These are phyloP conservation scores for Zygoascus bituminiphila DNA, from an alignment of 805 yeast species.

Conservation along the genomic window DNA sequence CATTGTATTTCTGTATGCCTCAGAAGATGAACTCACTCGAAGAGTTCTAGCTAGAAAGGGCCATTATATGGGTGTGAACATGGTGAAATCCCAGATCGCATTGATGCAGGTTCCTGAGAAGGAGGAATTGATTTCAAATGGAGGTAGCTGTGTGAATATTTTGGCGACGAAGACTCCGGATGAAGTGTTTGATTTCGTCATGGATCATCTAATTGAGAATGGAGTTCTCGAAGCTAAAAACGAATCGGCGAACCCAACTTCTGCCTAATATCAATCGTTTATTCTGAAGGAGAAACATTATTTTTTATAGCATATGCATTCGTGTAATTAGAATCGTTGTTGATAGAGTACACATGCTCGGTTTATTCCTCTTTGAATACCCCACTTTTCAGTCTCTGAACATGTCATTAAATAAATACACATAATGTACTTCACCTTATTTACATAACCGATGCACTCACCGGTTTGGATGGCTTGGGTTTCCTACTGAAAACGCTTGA, in stretches of 20 bases:
- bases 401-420: no score
- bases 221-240: not conserved
- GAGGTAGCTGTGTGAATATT: conserved; percentile 8
- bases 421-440: no score
- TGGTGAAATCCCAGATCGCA: conserved; percentile 73
- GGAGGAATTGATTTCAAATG: conserved; percentile 9
- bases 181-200: conserved; percentile 1
- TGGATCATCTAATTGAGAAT: conserved; percentile 2
- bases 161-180: not conserved
- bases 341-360: no score
- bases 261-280: not conserved
- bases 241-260: not conserved
- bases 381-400: no score
- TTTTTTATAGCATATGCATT: no score
- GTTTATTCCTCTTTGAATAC: no score
- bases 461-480: not conserved
- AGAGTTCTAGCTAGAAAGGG: conserved; percentile 59
- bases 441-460: no score
- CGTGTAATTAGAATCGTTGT: no score
- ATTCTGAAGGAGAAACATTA: no score
- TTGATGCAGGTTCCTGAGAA: conserved; percentile 61
- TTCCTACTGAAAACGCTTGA: not conserved
- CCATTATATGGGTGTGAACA: conserved; percentile 82
- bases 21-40: conserved; percentile 47
- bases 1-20: conserved; percentile 61